A percentile compares a stretch with the other conserved stretches of the same genome.
phyloP scores from a whole-genome alignment of 2,329 filamentous ascomycete species.

The Cercospora berteroae region DNA sequence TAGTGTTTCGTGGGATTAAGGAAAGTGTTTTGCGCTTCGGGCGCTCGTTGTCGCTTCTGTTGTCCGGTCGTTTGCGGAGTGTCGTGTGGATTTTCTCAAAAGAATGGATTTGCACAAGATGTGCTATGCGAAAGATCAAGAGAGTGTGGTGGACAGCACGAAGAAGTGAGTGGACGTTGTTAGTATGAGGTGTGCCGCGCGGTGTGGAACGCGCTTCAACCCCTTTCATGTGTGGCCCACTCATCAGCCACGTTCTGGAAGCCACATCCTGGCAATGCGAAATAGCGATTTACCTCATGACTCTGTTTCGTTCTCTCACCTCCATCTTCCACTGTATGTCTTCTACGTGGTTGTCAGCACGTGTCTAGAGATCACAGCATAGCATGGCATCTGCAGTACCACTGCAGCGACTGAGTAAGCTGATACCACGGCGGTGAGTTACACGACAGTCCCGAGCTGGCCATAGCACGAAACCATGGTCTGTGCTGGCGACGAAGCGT shows the following conservation, averaged over 20 bases:
- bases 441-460: not conserved
- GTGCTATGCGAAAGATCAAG: constrained; percentile 3
- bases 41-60: constrained; percentile 1
- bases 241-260: constrained; percentile 2
- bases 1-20: not conserved
- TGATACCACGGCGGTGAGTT: not conserved
- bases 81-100: not conserved
- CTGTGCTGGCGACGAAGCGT: not conserved
- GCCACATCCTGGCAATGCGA: not conserved
- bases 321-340: not conserved
- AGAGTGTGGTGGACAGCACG: not conserved
- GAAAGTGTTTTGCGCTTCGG: not conserved
- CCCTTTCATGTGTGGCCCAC: not conserved
- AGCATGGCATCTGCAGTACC: not conserved
- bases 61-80: not conserved
- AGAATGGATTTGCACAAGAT: constrained; percentile 17
- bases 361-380: not conserved
- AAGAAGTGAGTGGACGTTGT: not conserved
- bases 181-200: constrained; percentile 8
- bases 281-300: not conserved
- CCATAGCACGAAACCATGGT: not conserved
- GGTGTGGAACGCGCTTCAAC: constrained; percentile 3
- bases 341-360: not conserved
- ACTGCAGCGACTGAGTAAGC: not conserved
- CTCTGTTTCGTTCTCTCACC: not conserved